These are phyloP conservation scores for Phaffomyces opuntiae DNA, from an alignment of 805 yeast genomes.

Conservation along the genomic window DNA sequence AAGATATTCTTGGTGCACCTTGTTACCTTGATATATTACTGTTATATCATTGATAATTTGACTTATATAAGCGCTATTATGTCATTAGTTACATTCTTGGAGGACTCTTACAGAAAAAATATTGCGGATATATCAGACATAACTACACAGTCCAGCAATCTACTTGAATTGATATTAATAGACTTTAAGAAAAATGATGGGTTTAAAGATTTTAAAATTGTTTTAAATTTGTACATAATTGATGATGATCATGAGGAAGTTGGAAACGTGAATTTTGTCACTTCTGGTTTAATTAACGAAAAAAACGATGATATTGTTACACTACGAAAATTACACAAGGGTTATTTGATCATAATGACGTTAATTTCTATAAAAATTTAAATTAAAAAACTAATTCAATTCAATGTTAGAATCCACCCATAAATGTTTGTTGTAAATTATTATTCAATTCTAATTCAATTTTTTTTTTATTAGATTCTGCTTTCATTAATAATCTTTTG, in stretches of 20 bases:
- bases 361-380: slow-evolving; percentile 4
- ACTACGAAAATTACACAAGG: not conserved
- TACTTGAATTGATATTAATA: too few relatives aligned
- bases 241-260: not conserved
- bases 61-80: too few relatives aligned
- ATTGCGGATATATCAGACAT: too few relatives aligned
- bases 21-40: too few relatives aligned
- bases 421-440: slow-evolving; percentile 2
- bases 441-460: not conserved
- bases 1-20: too few relatives aligned
- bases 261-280: slow-evolving; percentile 2
- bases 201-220: slow-evolving; percentile 2
- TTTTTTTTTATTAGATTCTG: slow-evolving; percentile 4
- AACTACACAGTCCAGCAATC: too few relatives aligned
- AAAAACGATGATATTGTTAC: slow-evolving; percentile 6
- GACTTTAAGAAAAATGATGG: not conserved
- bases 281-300: slow-evolving; percentile 2
- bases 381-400: too few relatives aligned
- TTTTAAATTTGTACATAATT: slow-evolving; percentile 1
- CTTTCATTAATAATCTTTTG: slow-evolving; percentile 3
- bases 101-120: too few relatives aligned
- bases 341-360: not conserved
- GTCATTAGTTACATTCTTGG: too few relatives aligned
- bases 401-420: slow-evolving; percentile 7
- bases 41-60: too few relatives aligned